phyloP scores from a whole-genome alignment of 1,139 yeast genomes.

The Fermentozyma sake region DNA sequence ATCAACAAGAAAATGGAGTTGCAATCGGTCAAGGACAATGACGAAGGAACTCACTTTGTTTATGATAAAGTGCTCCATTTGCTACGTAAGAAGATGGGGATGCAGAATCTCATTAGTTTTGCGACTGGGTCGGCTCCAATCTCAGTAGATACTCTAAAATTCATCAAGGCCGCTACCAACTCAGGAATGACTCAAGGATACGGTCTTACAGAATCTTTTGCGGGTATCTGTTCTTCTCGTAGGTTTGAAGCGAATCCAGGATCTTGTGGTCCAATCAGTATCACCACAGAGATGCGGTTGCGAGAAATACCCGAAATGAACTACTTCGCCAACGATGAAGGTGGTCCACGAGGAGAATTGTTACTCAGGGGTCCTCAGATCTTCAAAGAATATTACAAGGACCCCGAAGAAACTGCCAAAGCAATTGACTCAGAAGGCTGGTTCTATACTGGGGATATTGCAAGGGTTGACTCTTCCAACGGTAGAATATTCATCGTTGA shows the following conservation, averaged over 20 bases:
- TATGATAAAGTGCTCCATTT: conserved; percentile 25
- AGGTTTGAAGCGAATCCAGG: conserved; percentile 36
- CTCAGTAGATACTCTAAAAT: conserved; percentile 36
- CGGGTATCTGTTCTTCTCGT: conserved; percentile 32
- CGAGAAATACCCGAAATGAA: conserved; percentile 38
- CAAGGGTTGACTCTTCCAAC: conserved; percentile 41
- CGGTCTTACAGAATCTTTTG: conserved; percentile 45
- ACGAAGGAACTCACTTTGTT: conserved; percentile 24
- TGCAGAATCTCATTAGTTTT: conserved; percentile 23
- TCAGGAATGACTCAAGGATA: conserved; percentile 41
- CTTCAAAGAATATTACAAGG: conserved; percentile 32
- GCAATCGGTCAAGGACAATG: conserved; percentile 27
- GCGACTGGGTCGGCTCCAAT: conserved; percentile 45
- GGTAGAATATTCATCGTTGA: conserved; percentile 57
- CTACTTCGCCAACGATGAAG: conserved; percentile 25
- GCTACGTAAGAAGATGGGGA: conserved; percentile 34
- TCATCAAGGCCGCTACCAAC: conserved; percentile 36
- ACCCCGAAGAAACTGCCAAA: conserved; percentile 35
- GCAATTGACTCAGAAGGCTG: conserved; percentile 35
- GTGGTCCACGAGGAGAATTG: conserved; percentile 41
- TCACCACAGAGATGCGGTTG: conserved; percentile 33
- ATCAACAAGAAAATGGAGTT: conserved; percentile 28
- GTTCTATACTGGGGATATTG: conserved; percentile 78
- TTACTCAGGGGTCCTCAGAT: conserved; percentile 38
- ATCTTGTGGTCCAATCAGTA: conserved; percentile 34